phyloP scores from a whole-genome alignment of 1,139 yeast species.

The Geotrichum bryndzae region DNA sequence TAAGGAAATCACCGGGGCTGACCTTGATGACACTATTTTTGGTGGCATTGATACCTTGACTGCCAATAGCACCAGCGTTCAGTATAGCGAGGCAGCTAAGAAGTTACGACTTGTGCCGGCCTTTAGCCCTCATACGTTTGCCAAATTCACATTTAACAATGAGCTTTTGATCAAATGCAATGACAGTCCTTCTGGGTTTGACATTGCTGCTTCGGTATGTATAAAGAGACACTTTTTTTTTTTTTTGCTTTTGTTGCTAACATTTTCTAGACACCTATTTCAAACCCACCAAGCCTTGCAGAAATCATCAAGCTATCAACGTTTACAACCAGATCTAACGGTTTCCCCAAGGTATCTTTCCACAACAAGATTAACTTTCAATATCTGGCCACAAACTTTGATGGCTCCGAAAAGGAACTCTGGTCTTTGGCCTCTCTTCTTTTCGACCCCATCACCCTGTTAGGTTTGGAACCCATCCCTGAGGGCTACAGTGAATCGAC shows the following conservation, averaged over 20 bases:
- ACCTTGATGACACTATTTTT: conserved; percentile 51
- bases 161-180: conserved; percentile 16
- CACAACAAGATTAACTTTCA: conserved; percentile 20
- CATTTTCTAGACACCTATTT: background rate
- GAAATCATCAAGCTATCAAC: background rate
- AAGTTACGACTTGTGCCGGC: conserved; percentile 25
- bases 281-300: background rate
- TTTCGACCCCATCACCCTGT: conserved; percentile 43
- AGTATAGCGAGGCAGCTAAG: conserved; percentile 24
- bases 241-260: background rate
- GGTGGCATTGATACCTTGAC: conserved; percentile 36
- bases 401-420: conserved; percentile 19
- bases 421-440: conserved; percentile 55
- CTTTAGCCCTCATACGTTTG: conserved; percentile 20
- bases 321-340: conserved; percentile 17
- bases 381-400: conserved; percentile 10
- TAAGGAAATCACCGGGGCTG: conserved; percentile 27
- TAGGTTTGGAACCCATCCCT: conserved; percentile 26
- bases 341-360: conserved; percentile 22
- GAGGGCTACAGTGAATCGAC: conserved; percentile 27
- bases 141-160: conserved; percentile 22
- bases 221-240: background rate
- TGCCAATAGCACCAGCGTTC: conserved; percentile 19
- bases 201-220: background rate
- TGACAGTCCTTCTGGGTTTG: conserved; percentile 11